phyloP scores from a whole-genome alignment of 2,329 filamentous ascomycete species.

The Exophiala alcalophila region DNA sequence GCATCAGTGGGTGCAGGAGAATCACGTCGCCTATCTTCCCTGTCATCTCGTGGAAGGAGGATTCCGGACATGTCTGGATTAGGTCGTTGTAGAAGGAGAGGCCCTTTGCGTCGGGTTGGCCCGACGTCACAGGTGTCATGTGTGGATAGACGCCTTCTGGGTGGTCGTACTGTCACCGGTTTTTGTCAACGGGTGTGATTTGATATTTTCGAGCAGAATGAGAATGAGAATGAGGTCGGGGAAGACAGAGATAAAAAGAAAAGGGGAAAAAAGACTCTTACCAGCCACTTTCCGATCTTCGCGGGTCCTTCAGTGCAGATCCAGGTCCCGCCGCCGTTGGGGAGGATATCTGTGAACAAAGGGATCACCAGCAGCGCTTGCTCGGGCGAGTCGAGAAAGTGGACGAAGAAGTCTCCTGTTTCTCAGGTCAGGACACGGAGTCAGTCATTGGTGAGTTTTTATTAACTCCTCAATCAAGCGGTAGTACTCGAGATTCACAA shows the following conservation, averaged over 20 bases:
- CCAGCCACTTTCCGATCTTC: slow-evolving; percentile 2
- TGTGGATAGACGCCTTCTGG: slow-evolving; percentile 63
- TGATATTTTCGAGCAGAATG: no score
- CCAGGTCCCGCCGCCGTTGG: slow-evolving; percentile 62
- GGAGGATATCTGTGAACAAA: slow-evolving; percentile 61
- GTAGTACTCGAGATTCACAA: no score
- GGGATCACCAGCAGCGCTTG: slow-evolving; percentile 67
- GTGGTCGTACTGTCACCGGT: slow-evolving; percentile 50
- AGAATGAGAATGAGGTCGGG: no score
- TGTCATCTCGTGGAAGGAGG: slow-evolving; percentile 51
- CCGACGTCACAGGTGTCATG: slow-evolving; percentile 46
- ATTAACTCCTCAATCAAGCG: no score
- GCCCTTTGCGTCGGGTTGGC: neutral
- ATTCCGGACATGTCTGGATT: slow-evolving; percentile 39
- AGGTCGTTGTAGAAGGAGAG: slow-evolving; percentile 41
- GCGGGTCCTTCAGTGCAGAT: slow-evolving; percentile 56
- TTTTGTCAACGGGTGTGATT: no score
- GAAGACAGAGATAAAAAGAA: no score
- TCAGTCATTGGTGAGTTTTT: no score
- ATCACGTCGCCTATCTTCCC: slow-evolving; percentile 54
- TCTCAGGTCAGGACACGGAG: neutral
- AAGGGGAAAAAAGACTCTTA: no score
- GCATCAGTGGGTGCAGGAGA: slow-evolving; percentile 55
- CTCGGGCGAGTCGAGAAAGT: slow-evolving; percentile 68
- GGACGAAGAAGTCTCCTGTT: slow-evolving; percentile 65